A percentile compares a stretch with the other conserved stretches of the same genome.
Evolutionary conservation across 2,329 filamentous ascomycete species (phyloP).

Genomic region (Colletotrichum chrysophilum): DNA sequence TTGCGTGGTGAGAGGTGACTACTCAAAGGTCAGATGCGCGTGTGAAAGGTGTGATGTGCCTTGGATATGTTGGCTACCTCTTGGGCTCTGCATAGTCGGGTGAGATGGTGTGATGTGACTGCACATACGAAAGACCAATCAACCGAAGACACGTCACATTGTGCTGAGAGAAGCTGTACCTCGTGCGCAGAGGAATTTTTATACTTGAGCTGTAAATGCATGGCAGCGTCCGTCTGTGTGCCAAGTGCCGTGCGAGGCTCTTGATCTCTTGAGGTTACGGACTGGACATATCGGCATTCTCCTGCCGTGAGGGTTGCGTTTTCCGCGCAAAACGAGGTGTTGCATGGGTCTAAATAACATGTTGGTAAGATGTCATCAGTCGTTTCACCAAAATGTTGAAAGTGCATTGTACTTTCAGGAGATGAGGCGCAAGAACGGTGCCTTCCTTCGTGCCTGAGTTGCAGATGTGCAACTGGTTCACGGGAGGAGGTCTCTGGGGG

Average conservation of each 20-base stretch:
- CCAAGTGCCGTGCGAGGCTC: too few relatives aligned
- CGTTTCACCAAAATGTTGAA: accelerated
- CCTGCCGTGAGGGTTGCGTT: accelerated
- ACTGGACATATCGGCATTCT: accelerated
- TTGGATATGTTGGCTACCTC: too few relatives aligned
- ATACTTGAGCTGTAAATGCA: not conserved
- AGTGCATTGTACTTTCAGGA: accelerated
- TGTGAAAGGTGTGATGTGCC: too few relatives aligned
- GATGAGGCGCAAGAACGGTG: not conserved
- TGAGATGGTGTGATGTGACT: too few relatives aligned
- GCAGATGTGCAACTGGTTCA: accelerated
- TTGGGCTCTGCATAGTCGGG: too few relatives aligned
- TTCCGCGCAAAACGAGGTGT: accelerated
- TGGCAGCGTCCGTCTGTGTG: not conserved
- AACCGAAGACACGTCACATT: too few relatives aligned
- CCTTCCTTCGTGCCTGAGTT: not conserved
- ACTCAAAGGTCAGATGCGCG: too few relatives aligned
- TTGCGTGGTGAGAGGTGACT: too few relatives aligned
- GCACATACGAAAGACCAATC: too few relatives aligned
- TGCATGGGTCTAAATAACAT: not conserved
- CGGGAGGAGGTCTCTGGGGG: accelerated
- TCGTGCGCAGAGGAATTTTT: accelerated
- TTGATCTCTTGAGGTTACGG: too few relatives aligned
- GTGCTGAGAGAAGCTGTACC: too few relatives aligned
- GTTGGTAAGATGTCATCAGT: accelerated